Conservation (phyloP, 441 rosid species). For the Erodium texanum region DNA sequence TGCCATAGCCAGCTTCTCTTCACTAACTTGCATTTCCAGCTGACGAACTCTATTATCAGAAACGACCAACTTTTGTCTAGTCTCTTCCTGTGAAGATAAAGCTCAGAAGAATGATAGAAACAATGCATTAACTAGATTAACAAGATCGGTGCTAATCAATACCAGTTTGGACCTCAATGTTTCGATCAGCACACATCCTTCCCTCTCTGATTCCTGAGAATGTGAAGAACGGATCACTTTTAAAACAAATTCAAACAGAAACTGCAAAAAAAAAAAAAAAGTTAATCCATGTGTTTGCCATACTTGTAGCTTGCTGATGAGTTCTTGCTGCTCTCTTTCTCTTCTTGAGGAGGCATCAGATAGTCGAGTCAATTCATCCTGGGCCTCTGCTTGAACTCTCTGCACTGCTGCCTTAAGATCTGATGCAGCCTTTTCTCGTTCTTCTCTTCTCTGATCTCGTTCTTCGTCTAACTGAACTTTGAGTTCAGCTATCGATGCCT, state of each 20-base stretch:
- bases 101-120: slow-evolving; percentile 1
- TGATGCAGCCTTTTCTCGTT: slow-evolving; percentile 57
- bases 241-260: slow-evolving; percentile 10
- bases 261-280: slow-evolving; percentile 8
- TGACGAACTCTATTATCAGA: slow-evolving; percentile 85
- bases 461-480: slow-evolving; percentile 69
- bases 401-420: slow-evolving; percentile 73
- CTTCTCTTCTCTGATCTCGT: slow-evolving; percentile 73
- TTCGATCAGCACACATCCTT: slow-evolving; percentile 66
- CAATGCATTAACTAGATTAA: not conserved
- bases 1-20: slow-evolving; percentile 57
- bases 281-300: slow-evolving; percentile 16
- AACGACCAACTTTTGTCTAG: slow-evolving; percentile 68
- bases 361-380: slow-evolving; percentile 55
- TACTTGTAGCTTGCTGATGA: slow-evolving; percentile 81
- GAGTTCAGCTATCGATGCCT: slow-evolving; percentile 61
- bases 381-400: slow-evolving; percentile 69
- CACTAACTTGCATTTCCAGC: slow-evolving; percentile 73
- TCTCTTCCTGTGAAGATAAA: slow-evolving; percentile 53
- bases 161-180: slow-evolving; percentile 78
- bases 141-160: slow-evolving; percentile 15
- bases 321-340: slow-evolving; percentile 69
- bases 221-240: slow-evolving; percentile 20
- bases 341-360: slow-evolving; percentile 51
- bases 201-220: slow-evolving; percentile 64